These are phyloP conservation scores for Populus deltoides DNA, from an alignment of 345 rosid genomes.

Conservation along the genomic window DNA sequence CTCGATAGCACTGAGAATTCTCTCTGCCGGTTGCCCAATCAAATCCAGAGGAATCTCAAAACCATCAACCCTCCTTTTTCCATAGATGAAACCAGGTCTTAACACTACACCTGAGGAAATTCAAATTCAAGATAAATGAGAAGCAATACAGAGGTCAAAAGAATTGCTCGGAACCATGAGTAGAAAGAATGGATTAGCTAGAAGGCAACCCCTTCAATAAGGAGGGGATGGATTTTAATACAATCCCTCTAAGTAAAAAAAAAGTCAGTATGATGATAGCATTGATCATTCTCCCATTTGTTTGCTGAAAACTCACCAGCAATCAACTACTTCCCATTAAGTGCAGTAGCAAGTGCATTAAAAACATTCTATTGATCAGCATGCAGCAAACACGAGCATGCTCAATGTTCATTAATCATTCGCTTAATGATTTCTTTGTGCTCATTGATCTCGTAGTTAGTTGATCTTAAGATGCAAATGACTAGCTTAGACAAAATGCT, in stretches of 20 bases:
- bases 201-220: too few species aligned
- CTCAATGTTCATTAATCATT: not conserved
- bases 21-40: conserved; percentile 72
- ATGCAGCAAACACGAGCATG: not conserved
- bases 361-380: not conserved
- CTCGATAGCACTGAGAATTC: conserved; percentile 47
- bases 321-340: too few species aligned
- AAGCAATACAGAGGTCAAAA: not conserved
- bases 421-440: too few species aligned
- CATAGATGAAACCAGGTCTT: conserved; percentile 85
- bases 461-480: not conserved
- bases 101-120: conserved; percentile 62
- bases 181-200: too few species aligned
- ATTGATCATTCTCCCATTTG: too few species aligned
- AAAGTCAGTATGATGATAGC: too few species aligned
- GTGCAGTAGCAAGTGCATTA: too few species aligned
- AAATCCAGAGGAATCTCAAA: conserved; percentile 78
- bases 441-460: not conserved
- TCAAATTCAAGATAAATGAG: conserved; percentile 11
- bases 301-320: too few species aligned
- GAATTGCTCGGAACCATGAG: too few species aligned
- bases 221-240: too few species aligned
- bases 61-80: conserved; percentile 66
- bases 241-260: too few species aligned
- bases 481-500: not conserved